Conservation (phyloP, 2,329 filamentous ascomycete genomes). For the Cephalotrichum gorgonifer region DNA sequence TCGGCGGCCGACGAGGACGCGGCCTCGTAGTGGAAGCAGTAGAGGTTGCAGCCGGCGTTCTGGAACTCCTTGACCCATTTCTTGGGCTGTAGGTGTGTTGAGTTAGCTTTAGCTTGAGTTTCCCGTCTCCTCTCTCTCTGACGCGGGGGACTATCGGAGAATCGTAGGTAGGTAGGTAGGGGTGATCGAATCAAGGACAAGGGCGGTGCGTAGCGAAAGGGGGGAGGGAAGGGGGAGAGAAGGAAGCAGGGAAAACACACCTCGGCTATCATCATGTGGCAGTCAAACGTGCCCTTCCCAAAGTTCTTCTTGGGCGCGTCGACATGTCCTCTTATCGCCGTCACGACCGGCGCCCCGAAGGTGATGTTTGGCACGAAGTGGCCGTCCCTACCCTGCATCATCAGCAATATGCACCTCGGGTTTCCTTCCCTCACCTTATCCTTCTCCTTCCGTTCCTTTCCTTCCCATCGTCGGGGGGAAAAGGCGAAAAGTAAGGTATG, state of each 20-base stretch:
- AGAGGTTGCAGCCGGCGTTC: slow-evolving; percentile 90
- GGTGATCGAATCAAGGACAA: too few species aligned
- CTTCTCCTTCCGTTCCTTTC: too few species aligned
- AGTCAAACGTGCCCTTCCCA: slow-evolving; percentile 91
- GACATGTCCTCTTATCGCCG: slow-evolving; percentile 83
- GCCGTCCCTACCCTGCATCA: slow-evolving; percentile 61
- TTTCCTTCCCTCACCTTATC: too few species aligned
- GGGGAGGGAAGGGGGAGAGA: neutral
- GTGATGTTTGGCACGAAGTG: slow-evolving; percentile 99
- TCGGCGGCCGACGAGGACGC: slow-evolving; percentile 82
- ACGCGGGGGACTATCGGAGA: too few species aligned
- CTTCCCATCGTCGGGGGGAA: too few species aligned
- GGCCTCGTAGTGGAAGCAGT: slow-evolving; percentile 99
- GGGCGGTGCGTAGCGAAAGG: neutral
- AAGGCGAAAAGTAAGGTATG: neutral
- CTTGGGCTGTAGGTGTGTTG: slow-evolving; percentile 58
- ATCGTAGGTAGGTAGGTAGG: neutral
- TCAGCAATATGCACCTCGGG: neutral
- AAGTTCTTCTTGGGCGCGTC: slow-evolving; percentile 57
- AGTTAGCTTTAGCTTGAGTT: neutral
- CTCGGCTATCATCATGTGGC: slow-evolving; percentile 99
- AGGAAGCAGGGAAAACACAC: slow-evolving; percentile 32
- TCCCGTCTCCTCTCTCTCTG: too few species aligned
- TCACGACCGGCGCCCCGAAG: slow-evolving; percentile 89
- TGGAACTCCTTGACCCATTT: slow-evolving; percentile 97